Evolutionary conservation across 2,329 filamentous ascomycete species (phyloP), one percentile per base, ranked within the genome.

Genomic region (Pseudopyricularia cyperi): DNA sequence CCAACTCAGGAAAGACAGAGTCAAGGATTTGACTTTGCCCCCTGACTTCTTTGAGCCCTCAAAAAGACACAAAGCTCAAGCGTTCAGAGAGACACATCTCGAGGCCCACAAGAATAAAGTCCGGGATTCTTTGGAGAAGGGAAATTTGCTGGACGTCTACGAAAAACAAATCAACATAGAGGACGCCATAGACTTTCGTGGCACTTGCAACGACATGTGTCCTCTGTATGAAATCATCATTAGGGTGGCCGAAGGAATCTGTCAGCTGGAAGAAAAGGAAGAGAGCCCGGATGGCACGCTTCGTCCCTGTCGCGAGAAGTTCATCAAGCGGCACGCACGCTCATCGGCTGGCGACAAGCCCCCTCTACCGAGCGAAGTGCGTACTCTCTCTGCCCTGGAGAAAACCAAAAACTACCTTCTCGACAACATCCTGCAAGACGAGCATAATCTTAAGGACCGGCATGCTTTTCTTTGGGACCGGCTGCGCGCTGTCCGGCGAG

Each of bases 391-490:
- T 11, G 72, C 79, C 4, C 70, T 86, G 33, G 73, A 74, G 57
- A 71, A 72, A 54, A 82, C 81, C 0, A 68, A 84, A 7, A 75
- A 83, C 60, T 85, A 86, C 57, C 68, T 86, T 3, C 70, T 85
- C 47, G 72, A 82, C 58, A 70, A 76, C 50, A 66, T 86, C 3
- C 66, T 85, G 46, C 69, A 68, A 39, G 66, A 72, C 5, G 76
- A 83, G 47, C 50, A 51, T 26, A 51, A 51, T 35, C 50, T 51
- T 1, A 44, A 34, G n/a, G 72, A 71, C 54, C 71, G 56, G 37
- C 82, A 85, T 59, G 77, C 75, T 52, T 86, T 83, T 53, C 68
- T 85, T 1, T 85, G 82, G 80, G 82, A 86, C 60, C 72, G 82
- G 44, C 84, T 82, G 22, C 71, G 82, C 53, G 80, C 80, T 8